Percentiles rank a stretch among this genome's conserved stretches.
These are phyloP conservation scores for Dichotomopilus funicola DNA, from an alignment of 2,329 filamentous ascomycete species.

Conservation along the genomic window DNA sequence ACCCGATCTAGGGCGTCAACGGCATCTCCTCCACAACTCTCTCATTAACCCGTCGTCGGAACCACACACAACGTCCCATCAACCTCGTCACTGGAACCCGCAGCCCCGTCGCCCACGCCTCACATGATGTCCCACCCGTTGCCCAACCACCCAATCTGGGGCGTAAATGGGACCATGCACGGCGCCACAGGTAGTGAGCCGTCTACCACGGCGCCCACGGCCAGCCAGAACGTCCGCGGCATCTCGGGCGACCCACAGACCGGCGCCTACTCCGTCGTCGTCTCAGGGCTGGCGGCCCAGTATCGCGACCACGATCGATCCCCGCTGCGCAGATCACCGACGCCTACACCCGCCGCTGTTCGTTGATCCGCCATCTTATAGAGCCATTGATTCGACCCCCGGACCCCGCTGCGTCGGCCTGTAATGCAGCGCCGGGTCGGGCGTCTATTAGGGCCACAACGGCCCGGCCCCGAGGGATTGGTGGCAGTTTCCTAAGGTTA, in stretches of 20 bases:
- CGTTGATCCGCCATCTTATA: neutral
- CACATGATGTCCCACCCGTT: too few species aligned
- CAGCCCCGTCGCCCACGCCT: too few species aligned
- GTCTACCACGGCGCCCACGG: constrained; percentile 50
- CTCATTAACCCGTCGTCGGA: too few species aligned
- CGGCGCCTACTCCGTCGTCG: constrained; percentile 50
- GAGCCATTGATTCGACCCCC: too few species aligned
- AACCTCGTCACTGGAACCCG: too few species aligned
- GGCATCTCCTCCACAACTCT: too few species aligned
- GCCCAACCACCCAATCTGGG: constrained; percentile 27
- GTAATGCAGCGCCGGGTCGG: constrained; percentile 22
- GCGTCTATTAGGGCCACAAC: too few species aligned
- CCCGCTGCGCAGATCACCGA: constrained; percentile 22
- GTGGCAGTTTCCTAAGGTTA: too few species aligned
- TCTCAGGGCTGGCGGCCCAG: constrained; percentile 30
- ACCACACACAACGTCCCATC: too few species aligned
- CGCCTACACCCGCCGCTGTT: constrained; percentile 14
- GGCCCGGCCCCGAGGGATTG: too few species aligned
- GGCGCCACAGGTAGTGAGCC: constrained; percentile 41
- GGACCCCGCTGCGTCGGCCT: constrained; percentile 34
- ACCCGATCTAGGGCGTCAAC: too few species aligned
- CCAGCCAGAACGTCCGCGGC: constrained; percentile 34
- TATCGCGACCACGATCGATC: constrained; percentile 27
- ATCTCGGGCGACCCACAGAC: constrained; percentile 41
- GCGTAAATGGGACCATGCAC: constrained; percentile 27